phyloP scores from a whole-genome alignment of 2,329 filamentous ascomycete species.

The Ophiocordyceps camponoti-saundersi region DNA sequence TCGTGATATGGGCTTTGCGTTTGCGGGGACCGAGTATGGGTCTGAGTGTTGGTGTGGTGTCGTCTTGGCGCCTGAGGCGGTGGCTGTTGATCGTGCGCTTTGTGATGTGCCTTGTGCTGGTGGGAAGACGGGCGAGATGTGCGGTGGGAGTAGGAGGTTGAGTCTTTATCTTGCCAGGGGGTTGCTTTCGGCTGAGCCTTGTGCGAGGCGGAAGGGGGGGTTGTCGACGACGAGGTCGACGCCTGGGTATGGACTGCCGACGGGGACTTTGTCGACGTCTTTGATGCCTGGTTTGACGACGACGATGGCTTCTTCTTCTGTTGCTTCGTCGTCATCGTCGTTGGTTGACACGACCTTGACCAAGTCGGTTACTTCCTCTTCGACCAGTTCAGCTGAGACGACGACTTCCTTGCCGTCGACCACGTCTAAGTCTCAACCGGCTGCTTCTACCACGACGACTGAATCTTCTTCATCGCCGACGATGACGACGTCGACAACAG shows the following conservation, averaged over 20 bases:
- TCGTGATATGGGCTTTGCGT: constrained; percentile 24
- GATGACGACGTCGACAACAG: too few species aligned
- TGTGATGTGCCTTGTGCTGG: constrained; percentile 38
- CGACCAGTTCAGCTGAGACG: too few species aligned
- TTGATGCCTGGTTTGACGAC: too few species aligned
- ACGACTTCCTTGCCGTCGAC: too few species aligned
- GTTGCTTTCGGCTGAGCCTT: constrained; percentile 32
- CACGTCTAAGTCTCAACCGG: too few species aligned
- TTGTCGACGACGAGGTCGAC: not conserved
- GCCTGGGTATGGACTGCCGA: too few species aligned
- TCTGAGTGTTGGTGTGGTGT: constrained; percentile 33
- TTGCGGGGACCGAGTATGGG: constrained; percentile 30
- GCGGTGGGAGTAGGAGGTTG: constrained; percentile 24
- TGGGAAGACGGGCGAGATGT: constrained; percentile 20
- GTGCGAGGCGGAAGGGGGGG: constrained; percentile 15
- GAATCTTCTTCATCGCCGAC: too few species aligned
- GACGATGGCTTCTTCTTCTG: too few species aligned
- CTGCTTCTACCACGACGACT: too few species aligned
- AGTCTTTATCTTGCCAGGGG: constrained; percentile 30
- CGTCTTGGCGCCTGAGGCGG: constrained; percentile 30
- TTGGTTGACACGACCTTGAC: too few species aligned
- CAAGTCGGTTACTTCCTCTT: too few species aligned
- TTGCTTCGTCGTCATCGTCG: too few species aligned
- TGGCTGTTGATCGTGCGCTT: constrained; percentile 15
- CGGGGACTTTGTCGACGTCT: not conserved